Conservation (phyloP, 257 asterid genomes). For the Linaria vulgaris region DNA sequence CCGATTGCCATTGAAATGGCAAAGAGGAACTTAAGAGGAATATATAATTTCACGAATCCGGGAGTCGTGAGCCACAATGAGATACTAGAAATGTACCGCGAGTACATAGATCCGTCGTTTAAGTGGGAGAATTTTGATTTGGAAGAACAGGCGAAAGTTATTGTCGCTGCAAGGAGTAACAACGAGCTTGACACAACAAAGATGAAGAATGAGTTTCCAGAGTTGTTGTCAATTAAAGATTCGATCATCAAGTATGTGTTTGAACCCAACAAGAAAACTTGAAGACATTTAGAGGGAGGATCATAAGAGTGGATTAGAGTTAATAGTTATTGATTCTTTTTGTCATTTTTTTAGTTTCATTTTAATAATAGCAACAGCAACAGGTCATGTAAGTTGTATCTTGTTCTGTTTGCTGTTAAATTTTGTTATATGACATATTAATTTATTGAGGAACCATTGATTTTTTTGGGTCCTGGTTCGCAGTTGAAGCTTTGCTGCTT, state of each 20-base stretch:
- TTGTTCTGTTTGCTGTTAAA: neutral
- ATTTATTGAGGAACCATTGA: neutral
- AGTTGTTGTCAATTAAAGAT: constrained; percentile 26
- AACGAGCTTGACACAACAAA: constrained; percentile 32
- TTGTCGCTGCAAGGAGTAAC: constrained; percentile 29
- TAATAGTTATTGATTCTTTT: neutral
- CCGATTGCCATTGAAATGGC: constrained; percentile 41
- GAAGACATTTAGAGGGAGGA: neutral
- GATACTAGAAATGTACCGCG: constrained; percentile 33
- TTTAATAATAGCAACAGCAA: neutral
- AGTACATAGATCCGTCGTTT: constrained; percentile 26
- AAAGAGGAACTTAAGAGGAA: constrained; percentile 33
- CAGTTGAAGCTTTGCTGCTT: neutral
- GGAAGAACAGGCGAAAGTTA: constrained; percentile 36
- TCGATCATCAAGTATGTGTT: constrained; percentile 32
- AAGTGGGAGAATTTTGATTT: constrained; percentile 29
- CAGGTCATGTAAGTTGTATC: neutral
- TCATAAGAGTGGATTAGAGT: neutral
- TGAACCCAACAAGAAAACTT: constrained; percentile 29
- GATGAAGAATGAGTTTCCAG: constrained; percentile 34
- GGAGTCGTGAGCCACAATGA: constrained; percentile 37
- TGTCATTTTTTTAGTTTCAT: neutral
- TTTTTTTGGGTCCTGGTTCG: neutral
- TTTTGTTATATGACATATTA: neutral
- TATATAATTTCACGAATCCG: constrained; percentile 37